Evolutionary conservation across 1,284 basidiomycete genomes (phyloP).

Genomic region (Pyrrhoderma noxium): DNA sequence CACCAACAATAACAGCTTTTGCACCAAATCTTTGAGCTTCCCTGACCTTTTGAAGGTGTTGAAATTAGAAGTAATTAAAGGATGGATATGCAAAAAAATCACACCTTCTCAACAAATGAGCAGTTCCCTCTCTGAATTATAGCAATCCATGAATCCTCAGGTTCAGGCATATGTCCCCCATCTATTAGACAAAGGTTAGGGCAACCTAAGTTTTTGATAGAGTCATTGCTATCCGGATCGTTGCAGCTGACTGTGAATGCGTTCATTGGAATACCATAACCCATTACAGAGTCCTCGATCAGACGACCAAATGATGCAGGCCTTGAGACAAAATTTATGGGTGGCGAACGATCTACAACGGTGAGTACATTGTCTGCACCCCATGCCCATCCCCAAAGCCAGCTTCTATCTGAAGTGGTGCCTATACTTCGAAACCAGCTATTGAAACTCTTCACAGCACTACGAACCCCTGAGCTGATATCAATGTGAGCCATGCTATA

Average conservation of each 20-base stretch:
- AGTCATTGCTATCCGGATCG: not conserved
- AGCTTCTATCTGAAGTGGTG: conserved; percentile 26
- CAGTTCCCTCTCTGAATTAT: conserved; percentile 82
- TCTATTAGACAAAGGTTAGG: conserved; percentile 48
- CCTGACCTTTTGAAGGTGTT: conserved; percentile 32
- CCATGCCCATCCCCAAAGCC: conserved; percentile 49
- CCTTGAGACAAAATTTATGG: conserved; percentile 55
- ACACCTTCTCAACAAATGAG: conserved; percentile 76
- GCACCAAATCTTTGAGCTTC: conserved; percentile 83
- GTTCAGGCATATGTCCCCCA: conserved; percentile 45
- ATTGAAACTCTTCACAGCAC: not conserved
- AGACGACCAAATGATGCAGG: conserved; percentile 71
- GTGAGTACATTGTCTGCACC: conserved; percentile 72
- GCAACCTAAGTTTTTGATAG: conserved; percentile 46
- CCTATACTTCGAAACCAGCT: conserved; percentile 27
- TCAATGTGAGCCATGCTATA: too few species aligned
- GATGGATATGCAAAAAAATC: conserved; percentile 26
- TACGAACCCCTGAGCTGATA: not conserved
- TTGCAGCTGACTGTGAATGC: conserved; percentile 56
- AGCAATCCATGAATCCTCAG: conserved; percentile 73
- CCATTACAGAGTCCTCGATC: conserved; percentile 51
- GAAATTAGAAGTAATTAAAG: not conserved
- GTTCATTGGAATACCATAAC: conserved; percentile 71
- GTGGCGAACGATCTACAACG: conserved; percentile 63
- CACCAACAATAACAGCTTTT: conserved; percentile 82